phyloP scores from a whole-genome alignment of 305 asterid species.

The Fraxinus velutina region DNA sequence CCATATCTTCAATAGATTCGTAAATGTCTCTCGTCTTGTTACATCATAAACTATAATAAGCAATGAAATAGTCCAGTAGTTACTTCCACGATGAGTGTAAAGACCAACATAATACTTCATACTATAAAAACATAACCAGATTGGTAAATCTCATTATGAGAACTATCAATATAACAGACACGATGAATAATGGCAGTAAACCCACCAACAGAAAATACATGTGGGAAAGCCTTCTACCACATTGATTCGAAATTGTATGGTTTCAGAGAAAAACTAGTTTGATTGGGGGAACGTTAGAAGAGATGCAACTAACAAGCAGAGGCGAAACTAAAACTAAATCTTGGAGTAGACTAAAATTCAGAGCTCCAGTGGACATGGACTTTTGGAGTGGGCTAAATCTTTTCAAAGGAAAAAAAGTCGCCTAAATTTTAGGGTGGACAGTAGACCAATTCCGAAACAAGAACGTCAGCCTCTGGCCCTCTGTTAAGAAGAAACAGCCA shows the following conservation, averaged over 20 bases:
- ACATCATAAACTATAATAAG: conserved; percentile 67
- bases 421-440: not conserved
- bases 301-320: not conserved
- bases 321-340: not conserved
- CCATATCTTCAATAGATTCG: conserved; percentile 63
- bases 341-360: not conserved
- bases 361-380: not conserved
- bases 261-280: not conserved
- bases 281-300: not conserved
- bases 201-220: not conserved
- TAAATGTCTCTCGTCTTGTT: conserved; percentile 78
- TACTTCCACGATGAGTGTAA: not conserved
- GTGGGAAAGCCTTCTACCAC: not conserved
- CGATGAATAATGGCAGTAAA: not conserved
- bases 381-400: not conserved
- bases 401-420: not conserved
- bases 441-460: not conserved
- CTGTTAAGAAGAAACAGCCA: not conserved
- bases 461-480: not conserved
- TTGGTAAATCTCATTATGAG: not conserved
- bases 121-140: not conserved
- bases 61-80: not conserved
- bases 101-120: not conserved
- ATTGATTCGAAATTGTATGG: not conserved
- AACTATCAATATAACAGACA: not conserved